Evolutionary conservation across 2,329 filamentous ascomycete genomes (phyloP).

Genomic region (Magnaporthiopsis poae): DNA sequence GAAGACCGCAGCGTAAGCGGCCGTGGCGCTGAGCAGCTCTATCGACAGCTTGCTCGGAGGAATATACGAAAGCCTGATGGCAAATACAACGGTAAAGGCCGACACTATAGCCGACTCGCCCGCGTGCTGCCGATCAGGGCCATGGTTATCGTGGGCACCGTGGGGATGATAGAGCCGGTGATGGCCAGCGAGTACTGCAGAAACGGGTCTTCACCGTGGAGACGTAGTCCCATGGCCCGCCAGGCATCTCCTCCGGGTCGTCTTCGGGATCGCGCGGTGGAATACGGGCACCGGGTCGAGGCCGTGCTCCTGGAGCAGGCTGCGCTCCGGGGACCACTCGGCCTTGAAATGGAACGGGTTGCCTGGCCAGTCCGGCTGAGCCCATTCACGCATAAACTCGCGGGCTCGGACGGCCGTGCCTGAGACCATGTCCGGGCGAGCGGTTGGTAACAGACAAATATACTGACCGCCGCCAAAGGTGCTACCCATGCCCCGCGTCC

Average conservation of each 20-base stretch:
- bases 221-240: neutral
- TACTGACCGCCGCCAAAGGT: too few species aligned
- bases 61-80: neutral
- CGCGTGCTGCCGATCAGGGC: neutral
- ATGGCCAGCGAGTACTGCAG: neutral
- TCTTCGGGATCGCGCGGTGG: neutral
- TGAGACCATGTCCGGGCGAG: neutral
- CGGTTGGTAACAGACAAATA: too few species aligned
- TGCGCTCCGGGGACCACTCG: neutral
- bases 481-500: too few species aligned
- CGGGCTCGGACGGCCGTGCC: neutral
- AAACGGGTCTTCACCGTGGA: neutral
- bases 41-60: conserved; percentile 7
- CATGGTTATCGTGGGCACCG: neutral
- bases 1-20: neutral
- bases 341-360: neutral
- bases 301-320: neutral
- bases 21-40: neutral
- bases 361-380: neutral
- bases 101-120: neutral
- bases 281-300: neutral
- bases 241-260: neutral
- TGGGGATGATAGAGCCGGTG: neutral
- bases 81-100: neutral
- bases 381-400: neutral